Evolutionary conservation across 2,329 filamentous ascomycete genomes (phyloP), one percentile per base, ranked within the genome.

Genomic region (Camptophora hylomeconis): DNA sequence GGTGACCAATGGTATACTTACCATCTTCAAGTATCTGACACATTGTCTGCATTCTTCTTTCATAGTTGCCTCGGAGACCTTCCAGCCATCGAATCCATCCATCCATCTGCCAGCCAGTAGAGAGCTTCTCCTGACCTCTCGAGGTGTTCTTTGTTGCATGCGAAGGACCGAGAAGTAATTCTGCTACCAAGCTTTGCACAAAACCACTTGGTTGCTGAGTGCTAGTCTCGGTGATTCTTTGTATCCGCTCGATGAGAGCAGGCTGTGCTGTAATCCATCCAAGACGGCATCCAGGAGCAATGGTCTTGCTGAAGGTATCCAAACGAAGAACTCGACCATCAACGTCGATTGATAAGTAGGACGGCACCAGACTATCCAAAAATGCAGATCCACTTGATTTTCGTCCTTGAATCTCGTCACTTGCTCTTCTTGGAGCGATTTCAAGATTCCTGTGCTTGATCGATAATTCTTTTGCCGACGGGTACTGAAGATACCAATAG

Each of bases 401-500:
- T 47, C 55, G 63, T 9, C 34, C 26, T n/a, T 25, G 23, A 31
- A 26, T 16, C 23, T 26, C 7, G 29, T 31, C n/a, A 23, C n/a
- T n/a, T n/a, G n/a, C n/a, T n/a, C n/a, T n/a, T n/a, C n/a, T n/a
- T n/a, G n/a, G n/a, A n/a, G n/a, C n/a, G n/a, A 31, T 8, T 18
- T 26, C 19, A 15, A 23, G 23, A 26, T 31, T 15, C 7, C 29
- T 16, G 11, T 47, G 41, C 20, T 45, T 41, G 5, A 48, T 40
- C 13, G 54, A 46, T 29, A 60, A 49, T 6, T 58, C 41, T 18
- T 60, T 68, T 0, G 80, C 75, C 1, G 80, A 80, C 0, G 83
- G 82, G 53, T 72, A 94, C 51, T 94, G 87, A 6, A 95, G 65
- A 52, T 89, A 87, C 81, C 83, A 94, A 60, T 94, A 94, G 5